phyloP scores from a whole-genome alignment of 768 basidiomycete species.

The Clavaria fumosa region DNA sequence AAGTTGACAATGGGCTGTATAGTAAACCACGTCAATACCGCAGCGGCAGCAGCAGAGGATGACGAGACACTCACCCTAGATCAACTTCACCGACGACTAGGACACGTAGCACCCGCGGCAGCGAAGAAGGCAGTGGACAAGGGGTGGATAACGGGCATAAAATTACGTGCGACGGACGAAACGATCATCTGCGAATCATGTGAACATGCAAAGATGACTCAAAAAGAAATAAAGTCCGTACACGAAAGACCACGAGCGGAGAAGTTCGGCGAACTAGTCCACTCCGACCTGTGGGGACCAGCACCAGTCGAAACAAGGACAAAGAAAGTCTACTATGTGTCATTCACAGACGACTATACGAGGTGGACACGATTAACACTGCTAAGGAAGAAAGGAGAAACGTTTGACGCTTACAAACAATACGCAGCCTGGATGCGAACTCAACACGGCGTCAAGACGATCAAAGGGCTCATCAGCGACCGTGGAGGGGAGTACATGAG shows the following conservation, averaged over 20 bases:
- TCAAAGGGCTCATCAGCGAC: conserved; percentile 18
- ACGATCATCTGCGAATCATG: conserved; percentile 16
- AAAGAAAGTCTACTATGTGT: conserved; percentile 15
- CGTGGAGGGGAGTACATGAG: conserved; percentile 23
- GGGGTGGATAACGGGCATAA: conserved; percentile 13
- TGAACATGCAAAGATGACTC: conserved; percentile 17
- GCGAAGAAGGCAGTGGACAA: conserved; percentile 12
- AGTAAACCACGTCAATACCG: conserved; percentile 7
- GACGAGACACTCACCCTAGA: conserved; percentile 13
- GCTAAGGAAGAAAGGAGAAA: conserved; percentile 12
- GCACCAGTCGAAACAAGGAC: conserved; percentile 11
- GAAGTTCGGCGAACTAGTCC: conserved; percentile 11
- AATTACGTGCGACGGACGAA: conserved; percentile 14
- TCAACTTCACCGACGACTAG: conserved; percentile 15
- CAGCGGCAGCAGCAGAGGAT: conserved; percentile 6
- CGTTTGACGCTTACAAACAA: conserved; percentile 12
- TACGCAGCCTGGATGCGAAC: conserved; percentile 16
- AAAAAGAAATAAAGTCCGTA: conserved; percentile 9
- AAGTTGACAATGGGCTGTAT: conserved; percentile 12
- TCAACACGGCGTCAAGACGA: conserved; percentile 13
- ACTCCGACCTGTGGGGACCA: conserved; percentile 25
- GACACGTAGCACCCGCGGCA: conserved; percentile 13
- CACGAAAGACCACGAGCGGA: conserved; percentile 2
- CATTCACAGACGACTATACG: conserved; percentile 17
- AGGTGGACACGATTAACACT: conserved; percentile 10